phyloP scores from a whole-genome alignment of 2,329 filamentous ascomycete species.

The Elsinoe perseae region DNA sequence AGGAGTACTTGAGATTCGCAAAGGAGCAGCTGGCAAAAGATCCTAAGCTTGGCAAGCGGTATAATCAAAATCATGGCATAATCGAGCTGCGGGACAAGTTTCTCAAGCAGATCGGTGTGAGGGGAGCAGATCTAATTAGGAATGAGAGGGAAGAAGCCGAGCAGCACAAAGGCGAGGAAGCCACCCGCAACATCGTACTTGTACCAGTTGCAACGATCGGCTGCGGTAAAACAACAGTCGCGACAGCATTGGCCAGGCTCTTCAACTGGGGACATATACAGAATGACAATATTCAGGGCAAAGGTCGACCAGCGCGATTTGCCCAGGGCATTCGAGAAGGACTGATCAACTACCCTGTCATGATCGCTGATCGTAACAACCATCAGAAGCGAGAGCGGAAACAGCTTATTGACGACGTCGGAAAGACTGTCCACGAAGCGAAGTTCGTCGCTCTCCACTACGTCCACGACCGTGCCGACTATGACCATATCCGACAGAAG shows the following conservation, averaged over 20 bases:
- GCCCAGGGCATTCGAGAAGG: slow-evolving; percentile 59
- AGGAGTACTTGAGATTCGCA: slow-evolving; percentile 81
- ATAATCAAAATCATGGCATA: slow-evolving; percentile 87
- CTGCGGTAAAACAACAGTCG: slow-evolving; percentile 93
- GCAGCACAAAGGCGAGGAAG: slow-evolving; percentile 42
- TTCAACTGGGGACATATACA: slow-evolving; percentile 92
- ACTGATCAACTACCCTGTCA: slow-evolving; percentile 59
- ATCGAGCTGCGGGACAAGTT: slow-evolving; percentile 87
- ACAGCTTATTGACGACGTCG: slow-evolving; percentile 76
- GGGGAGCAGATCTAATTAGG: slow-evolving; percentile 79
- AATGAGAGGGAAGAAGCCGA: slow-evolving; percentile 55
- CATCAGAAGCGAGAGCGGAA: slow-evolving; percentile 79
- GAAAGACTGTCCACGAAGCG: slow-evolving; percentile 52
- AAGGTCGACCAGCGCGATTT: slow-evolving; percentile 69
- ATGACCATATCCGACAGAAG: slow-evolving; percentile 64
- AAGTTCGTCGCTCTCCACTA: slow-evolving; percentile 83
- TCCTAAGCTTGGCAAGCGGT: slow-evolving; percentile 59
- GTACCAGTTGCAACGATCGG: slow-evolving; percentile 88
- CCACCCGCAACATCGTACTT: slow-evolving; percentile 65
- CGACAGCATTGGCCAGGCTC: slow-evolving; percentile 68
- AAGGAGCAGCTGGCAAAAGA: slow-evolving; percentile 63
- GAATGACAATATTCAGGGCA: slow-evolving; percentile 88
- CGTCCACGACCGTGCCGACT: slow-evolving; percentile 61
- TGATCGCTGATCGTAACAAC: slow-evolving; percentile 91
- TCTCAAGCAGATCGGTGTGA: slow-evolving; percentile 70